Conservation (phyloP, 495 filamentous ascomycete genomes). For the Podospora didyma region DNA sequence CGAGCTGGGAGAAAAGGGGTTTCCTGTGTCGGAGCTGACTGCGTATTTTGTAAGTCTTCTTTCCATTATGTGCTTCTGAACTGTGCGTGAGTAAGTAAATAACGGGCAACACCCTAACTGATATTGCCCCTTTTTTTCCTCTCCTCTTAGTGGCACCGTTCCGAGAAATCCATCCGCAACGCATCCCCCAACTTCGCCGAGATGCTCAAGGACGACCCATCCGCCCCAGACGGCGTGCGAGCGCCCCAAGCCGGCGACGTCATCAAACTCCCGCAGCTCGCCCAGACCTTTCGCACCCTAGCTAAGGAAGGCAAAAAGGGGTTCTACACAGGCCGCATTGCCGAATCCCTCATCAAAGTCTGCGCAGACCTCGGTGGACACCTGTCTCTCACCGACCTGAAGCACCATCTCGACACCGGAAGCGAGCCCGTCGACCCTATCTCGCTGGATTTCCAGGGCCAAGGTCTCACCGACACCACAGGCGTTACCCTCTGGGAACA, state of each 20-base stretch:
- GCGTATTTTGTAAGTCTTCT: constrained; percentile 59
- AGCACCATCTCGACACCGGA: constrained; percentile 66
- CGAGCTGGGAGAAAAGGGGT: constrained; percentile 81
- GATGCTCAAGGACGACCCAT: constrained; percentile 71
- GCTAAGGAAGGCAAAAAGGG: constrained; percentile 80
- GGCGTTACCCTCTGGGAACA: constrained; percentile 86
- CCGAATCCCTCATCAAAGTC: constrained; percentile 73
- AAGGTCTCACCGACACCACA: constrained; percentile 35
- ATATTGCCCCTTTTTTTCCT: background rate
- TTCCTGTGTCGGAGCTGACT: constrained; percentile 79
- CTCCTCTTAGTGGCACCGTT: constrained; percentile 57
- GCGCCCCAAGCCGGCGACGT: constrained; percentile 82
- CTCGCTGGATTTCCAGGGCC: constrained; percentile 69
- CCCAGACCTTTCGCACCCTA: constrained; percentile 74
- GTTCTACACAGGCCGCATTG: constrained; percentile 85
- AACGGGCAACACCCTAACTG: too few species aligned
- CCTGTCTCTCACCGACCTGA: constrained; percentile 74
- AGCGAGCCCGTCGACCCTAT: constrained; percentile 80
- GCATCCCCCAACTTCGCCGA: constrained; percentile 82
- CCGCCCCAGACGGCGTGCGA: constrained; percentile 58
- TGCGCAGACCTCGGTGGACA: constrained; percentile 72
- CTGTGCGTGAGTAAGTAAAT: too few species aligned
- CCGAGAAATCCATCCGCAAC: constrained; percentile 55
- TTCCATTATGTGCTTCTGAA: too few species aligned
- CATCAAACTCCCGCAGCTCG: constrained; percentile 78